These are phyloP conservation scores for Nitzschia palea DNA, from an alignment of 108 stramenopile genomes.

Conservation along the genomic window DNA sequence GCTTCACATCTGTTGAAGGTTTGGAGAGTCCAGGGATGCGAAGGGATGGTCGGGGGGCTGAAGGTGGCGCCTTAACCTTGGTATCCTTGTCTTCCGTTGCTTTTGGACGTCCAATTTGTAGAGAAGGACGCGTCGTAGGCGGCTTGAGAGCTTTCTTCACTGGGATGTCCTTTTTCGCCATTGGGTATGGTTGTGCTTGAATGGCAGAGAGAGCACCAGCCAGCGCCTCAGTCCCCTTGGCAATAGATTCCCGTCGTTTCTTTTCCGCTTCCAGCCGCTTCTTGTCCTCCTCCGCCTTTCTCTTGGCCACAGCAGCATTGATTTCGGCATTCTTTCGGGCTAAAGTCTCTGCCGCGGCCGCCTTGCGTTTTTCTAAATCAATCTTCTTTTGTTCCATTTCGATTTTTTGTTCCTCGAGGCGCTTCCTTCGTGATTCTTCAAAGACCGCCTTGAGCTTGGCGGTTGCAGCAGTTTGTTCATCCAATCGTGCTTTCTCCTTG, in stretches of 20 bases:
- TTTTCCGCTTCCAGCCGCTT: slow-evolving; percentile 12
- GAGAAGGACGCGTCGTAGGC: neutral
- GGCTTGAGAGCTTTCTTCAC: neutral
- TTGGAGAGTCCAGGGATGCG: neutral
- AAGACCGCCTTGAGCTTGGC: slow-evolving; percentile 10
- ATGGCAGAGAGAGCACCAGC: neutral
- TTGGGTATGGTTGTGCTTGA: neutral
- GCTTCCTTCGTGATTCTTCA: neutral
- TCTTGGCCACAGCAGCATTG: neutral
- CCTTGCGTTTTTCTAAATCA: slow-evolving; percentile 18
- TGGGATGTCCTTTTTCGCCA: neutral
- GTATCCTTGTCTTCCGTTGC: neutral
- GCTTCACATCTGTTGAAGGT: neutral
- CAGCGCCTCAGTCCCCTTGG: neutral
- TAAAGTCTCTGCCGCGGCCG: slow-evolving; percentile 1
- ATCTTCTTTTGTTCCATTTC: slow-evolving; percentile 15
- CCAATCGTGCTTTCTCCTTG: neutral
- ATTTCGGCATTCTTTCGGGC: neutral
- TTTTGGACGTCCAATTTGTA: no score
- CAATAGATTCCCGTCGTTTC: neutral
- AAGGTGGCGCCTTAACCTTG: neutral
- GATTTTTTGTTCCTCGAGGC: neutral
- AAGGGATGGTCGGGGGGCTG: slow-evolving; percentile 1
- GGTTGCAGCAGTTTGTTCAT: slow-evolving; percentile 4
- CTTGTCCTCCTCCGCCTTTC: slow-evolving; percentile 11